Evolutionary conservation across 1,284 basidiomycete genomes (phyloP), one percentile per base, ranked within the genome.

Genomic region (Cryptococcus neoformans): DNA sequence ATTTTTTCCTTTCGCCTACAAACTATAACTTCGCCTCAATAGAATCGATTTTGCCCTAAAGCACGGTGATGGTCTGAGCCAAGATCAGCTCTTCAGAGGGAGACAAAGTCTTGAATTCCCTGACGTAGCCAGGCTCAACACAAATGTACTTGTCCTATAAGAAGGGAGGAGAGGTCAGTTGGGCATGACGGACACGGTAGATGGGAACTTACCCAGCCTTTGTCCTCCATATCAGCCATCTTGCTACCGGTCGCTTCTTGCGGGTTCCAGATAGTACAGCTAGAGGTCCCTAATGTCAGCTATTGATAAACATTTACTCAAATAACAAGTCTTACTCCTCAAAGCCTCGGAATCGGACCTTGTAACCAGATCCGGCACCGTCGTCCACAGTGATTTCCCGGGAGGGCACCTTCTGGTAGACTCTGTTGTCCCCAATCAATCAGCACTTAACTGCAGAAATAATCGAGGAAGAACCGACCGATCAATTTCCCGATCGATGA

Each of bases 191-290:
- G 17, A 35, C 21, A 21, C 21, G 21, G 21, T 21, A 21, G 21
- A 21, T 21, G 21, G 21, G 16, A 21, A 61, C 78, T 83, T 61
- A 77, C 91, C 91, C 91, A 95, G 72, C 90, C 92, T 0, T 83
- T 83, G 2, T 83, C 81, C 69, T 93, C 89, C 89, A 95, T 90
- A 68, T 95, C 92, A 9, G 75, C 83, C 7, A 94, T 88, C 68
- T 85, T 87, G 48, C 80, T 79, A 0, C 90, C 90, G 5, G 78
- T 80, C 56, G 82, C 84, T 44, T 80, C 80, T 63, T 84, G 84
- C 6, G 92, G 91, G 78, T 95, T 94, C 92, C 92, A 94, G 44
- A 92, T 78, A 9, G 67, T 67, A 34, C 53, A 58, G 62, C 69
- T 71, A 53, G 9, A 2, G 37, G 21, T 21, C 21, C 21, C 14